Conservation (phyloP, 2,329 filamentous ascomycete genomes). For the Pseudogymnoascus sp. region DNA sequence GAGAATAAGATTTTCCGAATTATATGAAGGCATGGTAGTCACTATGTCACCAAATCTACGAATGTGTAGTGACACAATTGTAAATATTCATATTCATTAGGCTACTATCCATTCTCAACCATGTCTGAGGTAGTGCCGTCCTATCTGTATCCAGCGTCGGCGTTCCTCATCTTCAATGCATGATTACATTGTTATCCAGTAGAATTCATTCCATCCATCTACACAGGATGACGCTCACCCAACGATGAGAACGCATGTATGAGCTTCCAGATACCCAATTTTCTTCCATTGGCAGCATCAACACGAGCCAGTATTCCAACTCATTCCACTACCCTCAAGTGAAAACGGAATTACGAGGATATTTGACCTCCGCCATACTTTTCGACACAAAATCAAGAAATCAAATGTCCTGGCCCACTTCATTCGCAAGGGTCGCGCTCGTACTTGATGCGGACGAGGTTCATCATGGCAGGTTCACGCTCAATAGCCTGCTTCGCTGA, state of each 20-base stretch:
- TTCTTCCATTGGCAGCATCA: neutral
- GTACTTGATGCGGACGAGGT: neutral
- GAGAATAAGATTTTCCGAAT: slow-evolving; percentile 3
- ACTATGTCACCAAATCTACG: neutral
- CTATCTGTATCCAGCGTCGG: neutral
- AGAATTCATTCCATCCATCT: neutral
- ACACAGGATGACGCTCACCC: neutral
- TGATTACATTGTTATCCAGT: slow-evolving; percentile 1
- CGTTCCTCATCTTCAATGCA: neutral
- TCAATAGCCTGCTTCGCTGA: slow-evolving; percentile 13
- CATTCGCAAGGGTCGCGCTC: slow-evolving; percentile 5
- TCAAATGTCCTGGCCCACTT: neutral
- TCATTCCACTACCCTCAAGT: neutral
- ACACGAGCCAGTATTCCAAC: neutral
- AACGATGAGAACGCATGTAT: neutral
- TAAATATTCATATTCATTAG: neutral
- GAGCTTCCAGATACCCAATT: neutral
- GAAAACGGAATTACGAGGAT: neutral
- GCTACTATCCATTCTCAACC: neutral
- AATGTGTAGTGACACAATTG: neutral
- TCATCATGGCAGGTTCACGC: slow-evolving; percentile 6
- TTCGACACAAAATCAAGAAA: neutral
- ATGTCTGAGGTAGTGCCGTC: neutral
- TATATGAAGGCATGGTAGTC: slow-evolving; percentile 2
- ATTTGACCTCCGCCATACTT: neutral